These are phyloP conservation scores for Leccinum glutinopallens DNA, from an alignment of 1,284 basidiomycete genomes.

Conservation along the genomic window DNA sequence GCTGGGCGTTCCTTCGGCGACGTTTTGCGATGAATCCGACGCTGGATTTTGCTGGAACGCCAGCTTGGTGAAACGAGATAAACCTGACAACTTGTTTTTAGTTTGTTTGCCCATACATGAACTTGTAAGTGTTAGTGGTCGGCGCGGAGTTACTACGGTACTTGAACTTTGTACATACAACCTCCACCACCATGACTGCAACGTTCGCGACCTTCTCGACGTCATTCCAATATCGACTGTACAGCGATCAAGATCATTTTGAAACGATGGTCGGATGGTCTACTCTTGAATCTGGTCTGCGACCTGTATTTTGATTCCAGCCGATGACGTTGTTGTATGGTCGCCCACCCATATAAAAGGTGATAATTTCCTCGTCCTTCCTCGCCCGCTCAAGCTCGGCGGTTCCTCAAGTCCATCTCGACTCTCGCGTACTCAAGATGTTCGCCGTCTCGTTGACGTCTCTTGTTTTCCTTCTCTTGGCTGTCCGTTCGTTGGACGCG, in stretches of 20 bases:
- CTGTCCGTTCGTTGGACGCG: conserved; percentile 16
- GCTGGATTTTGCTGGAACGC: conserved; percentile 37
- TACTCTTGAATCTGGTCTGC: conserved; percentile 6
- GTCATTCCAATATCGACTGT: conserved; percentile 1
- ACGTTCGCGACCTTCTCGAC: not conserved
- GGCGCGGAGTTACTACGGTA: conserved; percentile 18
- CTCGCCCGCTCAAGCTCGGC: conserved; percentile 9
- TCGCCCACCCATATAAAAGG: conserved; percentile 18
- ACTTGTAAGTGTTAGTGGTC: not conserved
- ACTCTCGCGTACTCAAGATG: conserved; percentile 27
- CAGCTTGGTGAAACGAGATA: conserved; percentile 52
- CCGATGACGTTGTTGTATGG: conserved; percentile 2
- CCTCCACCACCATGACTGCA: not conserved
- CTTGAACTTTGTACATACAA: not conserved
- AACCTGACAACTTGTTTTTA: conserved; percentile 46
- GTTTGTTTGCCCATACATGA: conserved; percentile 41
- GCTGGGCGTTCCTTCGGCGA: conserved; percentile 3
- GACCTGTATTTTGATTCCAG: conserved; percentile 16
- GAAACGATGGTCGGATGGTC: conserved; percentile 5
- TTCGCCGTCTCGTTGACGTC: conserved; percentile 14
- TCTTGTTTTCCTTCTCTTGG: conserved; percentile 21
- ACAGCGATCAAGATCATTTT: not conserved
- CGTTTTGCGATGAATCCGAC: conserved; percentile 13
- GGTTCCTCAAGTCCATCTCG: conserved; percentile 21
- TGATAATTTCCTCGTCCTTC: not conserved